Percentiles rank a stretch among this genome's conserved stretches.
Evolutionary conservation across 768 basidiomycete species (phyloP).

Genomic region (Boletus barrowsii): DNA sequence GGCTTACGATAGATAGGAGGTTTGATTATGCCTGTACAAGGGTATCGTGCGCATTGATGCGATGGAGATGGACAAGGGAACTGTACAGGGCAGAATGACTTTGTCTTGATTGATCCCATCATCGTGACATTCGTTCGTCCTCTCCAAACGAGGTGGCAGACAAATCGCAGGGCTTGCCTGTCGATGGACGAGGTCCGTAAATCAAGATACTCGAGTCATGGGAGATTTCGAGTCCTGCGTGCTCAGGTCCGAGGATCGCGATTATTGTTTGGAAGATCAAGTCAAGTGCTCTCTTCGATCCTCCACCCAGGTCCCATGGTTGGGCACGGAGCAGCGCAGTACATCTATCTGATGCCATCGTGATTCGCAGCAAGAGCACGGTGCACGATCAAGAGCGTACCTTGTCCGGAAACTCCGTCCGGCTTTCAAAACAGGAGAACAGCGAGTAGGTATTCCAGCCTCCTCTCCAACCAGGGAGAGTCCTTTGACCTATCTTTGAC

Average conservation of each 20-base stretch:
- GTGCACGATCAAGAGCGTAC: neutral
- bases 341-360: neutral
- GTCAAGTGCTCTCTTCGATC: slow-evolving; percentile 33
- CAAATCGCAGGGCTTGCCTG: neutral
- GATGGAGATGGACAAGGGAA: neutral
- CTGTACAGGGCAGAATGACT: slow-evolving; percentile 44
- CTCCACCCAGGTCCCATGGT: slow-evolving; percentile 50
- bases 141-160: neutral
- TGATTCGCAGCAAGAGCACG: neutral
- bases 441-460: slow-evolving; percentile 46
- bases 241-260: slow-evolving; percentile 57
- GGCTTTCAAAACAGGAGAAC: slow-evolving; percentile 53
- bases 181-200: slow-evolving; percentile 29
- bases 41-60: neutral
- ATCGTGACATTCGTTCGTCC: neutral
- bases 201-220: slow-evolving; percentile 51
- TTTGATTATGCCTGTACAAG: slow-evolving; percentile 41
- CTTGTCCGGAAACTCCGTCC: slow-evolving; percentile 48
- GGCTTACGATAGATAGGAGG: slow-evolving; percentile 46
- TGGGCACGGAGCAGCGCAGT: neutral
- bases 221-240: slow-evolving; percentile 57
- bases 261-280: slow-evolving; percentile 42
- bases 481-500: slow-evolving; percentile 39
- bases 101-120: slow-evolving; percentile 36
- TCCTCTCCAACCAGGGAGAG: slow-evolving; percentile 27